Evolutionary conservation across 1,284 basidiomycete species (phyloP).

Genomic region (Apiotrichum sp.): DNA sequence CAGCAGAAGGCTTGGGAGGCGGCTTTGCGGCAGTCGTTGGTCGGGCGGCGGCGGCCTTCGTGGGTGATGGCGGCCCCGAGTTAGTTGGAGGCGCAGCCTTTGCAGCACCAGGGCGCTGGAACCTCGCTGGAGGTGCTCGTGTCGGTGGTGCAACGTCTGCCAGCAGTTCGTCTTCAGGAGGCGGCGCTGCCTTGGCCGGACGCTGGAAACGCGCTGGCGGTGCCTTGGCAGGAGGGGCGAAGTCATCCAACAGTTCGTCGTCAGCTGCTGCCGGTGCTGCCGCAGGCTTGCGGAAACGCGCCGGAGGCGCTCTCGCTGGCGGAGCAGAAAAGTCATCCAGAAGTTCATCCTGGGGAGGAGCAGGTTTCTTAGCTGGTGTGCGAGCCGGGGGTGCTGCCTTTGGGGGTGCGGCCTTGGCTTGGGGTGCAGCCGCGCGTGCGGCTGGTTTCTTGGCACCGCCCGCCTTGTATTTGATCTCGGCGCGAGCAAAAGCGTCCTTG

Average conservation of each 20-base stretch:
- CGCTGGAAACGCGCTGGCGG: not conserved
- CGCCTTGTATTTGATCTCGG: slow-evolving; percentile 74
- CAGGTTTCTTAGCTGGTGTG: slow-evolving; percentile 48
- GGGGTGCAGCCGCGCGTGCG: slow-evolving; percentile 47
- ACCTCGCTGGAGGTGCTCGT: not conserved
- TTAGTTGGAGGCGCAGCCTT: not conserved
- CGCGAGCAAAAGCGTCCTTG: slow-evolving; percentile 85
- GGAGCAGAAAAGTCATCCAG: slow-evolving; percentile 4
- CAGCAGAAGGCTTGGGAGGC: slow-evolving; percentile 1
- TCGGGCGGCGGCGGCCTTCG: slow-evolving; percentile 28
- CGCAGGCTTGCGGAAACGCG: slow-evolving; percentile 11
- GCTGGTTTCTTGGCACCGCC: slow-evolving; percentile 55
- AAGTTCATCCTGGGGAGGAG: slow-evolving; percentile 23
- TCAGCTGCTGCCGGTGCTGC: not conserved
- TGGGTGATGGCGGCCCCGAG: slow-evolving; percentile 3
- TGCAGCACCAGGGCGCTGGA: slow-evolving; percentile 4
- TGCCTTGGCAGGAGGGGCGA: slow-evolving; percentile 17
- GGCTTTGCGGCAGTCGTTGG: slow-evolving; percentile 17
- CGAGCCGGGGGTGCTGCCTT: slow-evolving; percentile 9
- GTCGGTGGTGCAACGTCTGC: slow-evolving; percentile 20
- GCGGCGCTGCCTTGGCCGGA: not conserved
- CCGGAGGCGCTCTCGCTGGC: slow-evolving; percentile 2
- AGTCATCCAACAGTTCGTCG: slow-evolving; percentile 9
- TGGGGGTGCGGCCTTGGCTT: slow-evolving; percentile 47
- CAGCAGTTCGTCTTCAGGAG: slow-evolving; percentile 7